A percentile compares a stretch with the other conserved stretches of the same genome.
Evolutionary conservation across 306 rosid genomes (phyloP).

Genomic region (Vigna unguiculata): DNA sequence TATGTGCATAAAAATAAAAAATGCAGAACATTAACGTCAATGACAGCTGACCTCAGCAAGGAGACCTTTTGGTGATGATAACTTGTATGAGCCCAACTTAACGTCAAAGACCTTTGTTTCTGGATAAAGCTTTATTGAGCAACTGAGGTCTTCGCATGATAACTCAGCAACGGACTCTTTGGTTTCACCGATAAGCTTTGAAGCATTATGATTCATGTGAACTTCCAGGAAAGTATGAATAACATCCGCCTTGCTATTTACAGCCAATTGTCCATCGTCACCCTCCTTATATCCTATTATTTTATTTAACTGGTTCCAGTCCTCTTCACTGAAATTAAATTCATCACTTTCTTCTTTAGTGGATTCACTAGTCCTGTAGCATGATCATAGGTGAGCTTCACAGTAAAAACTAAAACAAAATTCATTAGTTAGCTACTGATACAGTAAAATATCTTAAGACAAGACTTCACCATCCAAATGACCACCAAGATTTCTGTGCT

Average conservation of each 20-base stretch:
- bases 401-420: constrained; percentile 38
- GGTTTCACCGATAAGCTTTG: constrained; percentile 87
- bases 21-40: constrained; percentile 19
- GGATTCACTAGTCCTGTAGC: constrained; percentile 74
- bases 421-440: background rate
- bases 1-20: constrained; percentile 28
- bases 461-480: constrained; percentile 77
- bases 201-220: constrained; percentile 91
- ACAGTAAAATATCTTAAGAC: constrained; percentile 28
- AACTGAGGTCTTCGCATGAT: constrained; percentile 86
- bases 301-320: constrained; percentile 83
- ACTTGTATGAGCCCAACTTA: constrained; percentile 83
- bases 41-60: constrained; percentile 79
- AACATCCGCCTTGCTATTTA: constrained; percentile 66
- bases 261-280: constrained; percentile 60
- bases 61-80: constrained; percentile 89
- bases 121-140: constrained; percentile 84
- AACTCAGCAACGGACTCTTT: constrained; percentile 77
- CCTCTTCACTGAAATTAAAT: constrained; percentile 82
- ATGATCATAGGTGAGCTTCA: constrained; percentile 34
- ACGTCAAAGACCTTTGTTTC: constrained; percentile 87
- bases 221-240: constrained; percentile 79
- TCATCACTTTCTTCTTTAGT: constrained; percentile 71
- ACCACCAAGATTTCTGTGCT: constrained; percentile 83
- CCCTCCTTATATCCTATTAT: constrained; percentile 96